phyloP scores from a whole-genome alignment of 2,329 filamentous ascomycete species.

The Teratosphaeria zuluensis region DNA sequence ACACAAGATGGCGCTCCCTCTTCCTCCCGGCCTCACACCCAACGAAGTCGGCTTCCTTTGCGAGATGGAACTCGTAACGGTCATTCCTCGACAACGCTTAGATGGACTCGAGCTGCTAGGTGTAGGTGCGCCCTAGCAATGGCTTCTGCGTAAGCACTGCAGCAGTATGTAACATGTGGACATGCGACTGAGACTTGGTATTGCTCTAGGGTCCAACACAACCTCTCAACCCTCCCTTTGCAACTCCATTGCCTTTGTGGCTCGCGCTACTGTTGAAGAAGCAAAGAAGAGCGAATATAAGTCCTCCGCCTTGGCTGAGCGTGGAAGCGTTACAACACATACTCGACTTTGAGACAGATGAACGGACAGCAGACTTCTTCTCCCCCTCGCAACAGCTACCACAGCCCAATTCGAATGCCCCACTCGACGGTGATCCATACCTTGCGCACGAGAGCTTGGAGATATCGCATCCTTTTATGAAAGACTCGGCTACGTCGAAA shows the following conservation, averaged over 20 bases:
- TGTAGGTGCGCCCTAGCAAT: constrained; percentile 48
- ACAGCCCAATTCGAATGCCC: constrained; percentile 29
- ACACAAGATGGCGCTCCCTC: constrained; percentile 48
- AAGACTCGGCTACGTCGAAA: constrained; percentile 57
- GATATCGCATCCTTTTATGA: constrained; percentile 61
- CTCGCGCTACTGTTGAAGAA: constrained; percentile 90
- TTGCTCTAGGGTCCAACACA: constrained; percentile 61
- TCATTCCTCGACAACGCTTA: constrained; percentile 82
- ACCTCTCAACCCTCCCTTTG: constrained; percentile 68
- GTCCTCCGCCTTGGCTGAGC: constrained; percentile 82
- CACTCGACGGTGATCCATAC: constrained; percentile 16
- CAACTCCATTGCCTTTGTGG: constrained; percentile 77
- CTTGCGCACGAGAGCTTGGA: constrained; percentile 19
- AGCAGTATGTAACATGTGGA: constrained; percentile 3
- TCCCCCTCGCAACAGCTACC: constrained; percentile 65
- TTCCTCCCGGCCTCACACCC: constrained; percentile 62
- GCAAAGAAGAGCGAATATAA: constrained; percentile 85
- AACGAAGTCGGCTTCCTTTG: constrained; percentile 88
- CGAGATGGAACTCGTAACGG: constrained; percentile 93
- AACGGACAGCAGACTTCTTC: constrained; percentile 57
- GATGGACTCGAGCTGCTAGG: constrained; percentile 76
- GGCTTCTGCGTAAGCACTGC: constrained; percentile 14
- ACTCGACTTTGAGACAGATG: constrained; percentile 68
- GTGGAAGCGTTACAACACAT: constrained; percentile 65
- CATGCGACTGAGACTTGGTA: constrained; percentile 1